Evolutionary conservation across 768 basidiomycete genomes (phyloP), one percentile per base, ranked within the genome.

Genomic region (Amanita fuliginea): DNA sequence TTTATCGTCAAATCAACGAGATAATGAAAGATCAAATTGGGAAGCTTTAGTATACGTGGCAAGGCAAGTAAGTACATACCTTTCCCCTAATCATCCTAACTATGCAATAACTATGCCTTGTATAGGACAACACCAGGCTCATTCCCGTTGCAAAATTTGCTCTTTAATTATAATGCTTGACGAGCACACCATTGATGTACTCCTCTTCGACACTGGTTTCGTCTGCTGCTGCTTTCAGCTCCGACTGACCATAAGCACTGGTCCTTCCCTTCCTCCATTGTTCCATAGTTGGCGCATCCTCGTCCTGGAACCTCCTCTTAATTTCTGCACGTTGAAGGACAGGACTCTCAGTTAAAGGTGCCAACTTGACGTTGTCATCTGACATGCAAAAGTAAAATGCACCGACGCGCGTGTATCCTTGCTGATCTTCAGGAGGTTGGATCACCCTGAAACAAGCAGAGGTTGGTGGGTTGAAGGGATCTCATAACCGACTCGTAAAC

Each of bases 361-460:
- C 60, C 22, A 82, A 63, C 45, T 61, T 66, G 37, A 71, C 69
- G 24, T 69, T 56, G 56, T 81, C 78, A 53, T 81, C 73, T 0
- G 73, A 61, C 67, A 71, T 65, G 28, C 60, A 62, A 55, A 83
- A 82, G 60, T 81, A 81, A 58, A 81, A 80, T 2, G 73, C 67
- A 0, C 80, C 79, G 1, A 81, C 66, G 7, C 80, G 74, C 14
- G 73, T 65, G 53, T 68, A 62, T 26, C 57, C 59, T 26, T 63
- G 72, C 54, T 82, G 80, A 51, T 80, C 78, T 0, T 58, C 55
- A 8, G 79, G 80, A 2, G 79, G 81, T 54, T 76, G 75, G 3
- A 78, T 66, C 13, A 82, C 79, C 11, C 79, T 73, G 42, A 7
- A 34, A 10, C 2, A 34, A 3, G 32, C 32, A 32, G 13, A 13